A percentile compares a stretch with the other conserved stretches of the same genome.
phyloP scores from a whole-genome alignment of 1,139 yeast species.

The Hansenula sp. region DNA sequence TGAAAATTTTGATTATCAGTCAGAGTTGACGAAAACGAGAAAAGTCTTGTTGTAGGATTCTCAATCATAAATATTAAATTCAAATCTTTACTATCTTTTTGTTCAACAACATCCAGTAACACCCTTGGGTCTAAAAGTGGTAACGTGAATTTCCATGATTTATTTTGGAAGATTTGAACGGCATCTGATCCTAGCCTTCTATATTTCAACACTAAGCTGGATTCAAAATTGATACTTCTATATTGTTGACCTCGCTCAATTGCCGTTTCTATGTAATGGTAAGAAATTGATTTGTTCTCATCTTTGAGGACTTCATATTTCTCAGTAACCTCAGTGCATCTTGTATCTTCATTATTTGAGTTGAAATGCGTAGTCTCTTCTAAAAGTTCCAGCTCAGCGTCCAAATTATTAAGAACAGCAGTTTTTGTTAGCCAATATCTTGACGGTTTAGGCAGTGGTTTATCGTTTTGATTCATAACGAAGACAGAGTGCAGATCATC shows the following conservation, averaged over 20 bases:
- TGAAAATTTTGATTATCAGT: slow-evolving; percentile 34
- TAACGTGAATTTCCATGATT: slow-evolving; percentile 46
- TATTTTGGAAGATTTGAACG: slow-evolving; percentile 29
- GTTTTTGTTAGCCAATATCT: slow-evolving; percentile 43
- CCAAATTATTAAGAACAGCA: slow-evolving; percentile 2
- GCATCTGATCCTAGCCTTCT: slow-evolving; percentile 24
- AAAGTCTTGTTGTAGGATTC: slow-evolving; percentile 68
- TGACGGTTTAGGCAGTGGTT: slow-evolving; percentile 39
- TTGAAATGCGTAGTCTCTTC: slow-evolving; percentile 22
- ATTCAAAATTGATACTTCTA: slow-evolving; percentile 35
- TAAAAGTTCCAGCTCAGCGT: slow-evolving; percentile 24
- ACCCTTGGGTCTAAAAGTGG: slow-evolving; percentile 73
- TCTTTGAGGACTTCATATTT: slow-evolving; percentile 1
- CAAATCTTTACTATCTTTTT: slow-evolving; percentile 17
- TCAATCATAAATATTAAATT: slow-evolving; percentile 54
- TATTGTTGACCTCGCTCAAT: slow-evolving; percentile 40
- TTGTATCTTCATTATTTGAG: slow-evolving; percentile 32
- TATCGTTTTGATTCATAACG: slow-evolving; percentile 8
- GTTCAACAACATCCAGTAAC: slow-evolving; percentile 34
- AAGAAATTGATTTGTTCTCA: slow-evolving; percentile 7
- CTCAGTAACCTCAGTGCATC: slow-evolving; percentile 25
- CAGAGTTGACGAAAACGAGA: slow-evolving; percentile 54
- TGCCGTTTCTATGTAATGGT: slow-evolving; percentile 29
- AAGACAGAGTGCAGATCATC: slow-evolving; percentile 38
- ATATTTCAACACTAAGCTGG: slow-evolving; percentile 33